phyloP scores from a whole-genome alignment of 2,329 filamentous ascomycete genomes.

The Penicillium frequentans region DNA sequence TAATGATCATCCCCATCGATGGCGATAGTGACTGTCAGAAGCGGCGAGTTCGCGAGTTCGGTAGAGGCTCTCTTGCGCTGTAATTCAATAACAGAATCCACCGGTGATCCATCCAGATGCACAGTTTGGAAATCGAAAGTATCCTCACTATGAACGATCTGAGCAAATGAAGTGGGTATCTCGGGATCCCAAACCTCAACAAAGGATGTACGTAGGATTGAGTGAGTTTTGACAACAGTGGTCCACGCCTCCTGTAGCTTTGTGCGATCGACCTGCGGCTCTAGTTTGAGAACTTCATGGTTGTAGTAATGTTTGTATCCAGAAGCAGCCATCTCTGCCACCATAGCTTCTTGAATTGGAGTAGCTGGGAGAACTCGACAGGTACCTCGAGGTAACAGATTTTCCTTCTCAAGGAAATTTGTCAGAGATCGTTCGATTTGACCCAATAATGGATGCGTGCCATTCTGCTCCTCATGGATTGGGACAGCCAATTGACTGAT shows the following conservation, averaged over 20 bases:
- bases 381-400: constrained; percentile 42
- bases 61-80: constrained; percentile 11
- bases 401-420: constrained; percentile 37
- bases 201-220: constrained; percentile 77
- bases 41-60: constrained; percentile 23
- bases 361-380: constrained; percentile 71
- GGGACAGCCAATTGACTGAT: constrained; percentile 24
- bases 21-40: constrained; percentile 39
- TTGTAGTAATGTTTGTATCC: constrained; percentile 79
- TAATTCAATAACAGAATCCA: constrained; percentile 25
- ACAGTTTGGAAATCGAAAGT: constrained; percentile 36
- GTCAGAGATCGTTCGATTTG: constrained; percentile 35
- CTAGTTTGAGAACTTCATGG: constrained; percentile 70
- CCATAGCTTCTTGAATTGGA: constrained; percentile 82
- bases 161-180: constrained; percentile 57
- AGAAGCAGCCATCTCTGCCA: constrained; percentile 77
- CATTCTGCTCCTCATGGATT: constrained; percentile 27
- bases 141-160: constrained; percentile 46
- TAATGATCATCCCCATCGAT: constrained; percentile 37
- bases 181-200: constrained; percentile 62
- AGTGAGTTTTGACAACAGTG: constrained; percentile 58
- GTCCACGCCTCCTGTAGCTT: constrained; percentile 63
- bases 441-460: constrained; percentile 11
- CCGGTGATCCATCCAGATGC: constrained; percentile 15
- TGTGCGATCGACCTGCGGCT: constrained; percentile 53